Evolutionary conservation across 2,329 filamentous ascomycete species (phyloP).

Genomic region (Penicillium olsonii): DNA sequence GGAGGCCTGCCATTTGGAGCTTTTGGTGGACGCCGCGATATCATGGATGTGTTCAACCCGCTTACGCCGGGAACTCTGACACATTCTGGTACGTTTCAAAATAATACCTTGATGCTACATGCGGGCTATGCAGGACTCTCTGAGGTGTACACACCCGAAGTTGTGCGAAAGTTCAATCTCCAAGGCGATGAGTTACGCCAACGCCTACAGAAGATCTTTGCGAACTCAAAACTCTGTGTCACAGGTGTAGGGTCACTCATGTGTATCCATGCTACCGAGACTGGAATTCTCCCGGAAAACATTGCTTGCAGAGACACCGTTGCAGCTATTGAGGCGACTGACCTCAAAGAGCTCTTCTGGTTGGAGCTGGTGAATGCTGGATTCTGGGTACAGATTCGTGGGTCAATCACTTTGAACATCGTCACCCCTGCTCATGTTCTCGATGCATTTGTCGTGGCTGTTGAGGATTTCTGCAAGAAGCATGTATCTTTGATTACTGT

Average conservation of each 20-base stretch:
- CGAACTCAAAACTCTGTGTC: neutral
- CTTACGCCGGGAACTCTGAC: conserved; percentile 37
- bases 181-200: neutral
- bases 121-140: conserved; percentile 1
- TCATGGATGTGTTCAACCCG: conserved; percentile 52
- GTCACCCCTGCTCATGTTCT: conserved; percentile 1
- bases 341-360: conserved; percentile 10
- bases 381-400: conserved; percentile 6
- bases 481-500: conserved; percentile 1
- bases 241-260: conserved; percentile 4
- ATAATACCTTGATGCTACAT: conserved; percentile 50
- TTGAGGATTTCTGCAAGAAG: neutral
- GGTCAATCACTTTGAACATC: conserved; percentile 8
- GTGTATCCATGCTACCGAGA: neutral
- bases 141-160: conserved; percentile 2
- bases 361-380: conserved; percentile 7
- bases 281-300: neutral
- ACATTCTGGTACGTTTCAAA: conserved; percentile 69
- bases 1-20: conserved; percentile 68
- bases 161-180: neutral
- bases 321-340: neutral
- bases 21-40: conserved; percentile 61
- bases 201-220: conserved; percentile 1
- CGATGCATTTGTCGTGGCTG: neutral
- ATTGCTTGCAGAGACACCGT: conserved; percentile 4